A percentile compares a stretch with the other conserved stretches of the same genome.
Evolutionary conservation across 495 filamentous ascomycete genomes (phyloP).

Genomic region (Tuber calosporum): DNA sequence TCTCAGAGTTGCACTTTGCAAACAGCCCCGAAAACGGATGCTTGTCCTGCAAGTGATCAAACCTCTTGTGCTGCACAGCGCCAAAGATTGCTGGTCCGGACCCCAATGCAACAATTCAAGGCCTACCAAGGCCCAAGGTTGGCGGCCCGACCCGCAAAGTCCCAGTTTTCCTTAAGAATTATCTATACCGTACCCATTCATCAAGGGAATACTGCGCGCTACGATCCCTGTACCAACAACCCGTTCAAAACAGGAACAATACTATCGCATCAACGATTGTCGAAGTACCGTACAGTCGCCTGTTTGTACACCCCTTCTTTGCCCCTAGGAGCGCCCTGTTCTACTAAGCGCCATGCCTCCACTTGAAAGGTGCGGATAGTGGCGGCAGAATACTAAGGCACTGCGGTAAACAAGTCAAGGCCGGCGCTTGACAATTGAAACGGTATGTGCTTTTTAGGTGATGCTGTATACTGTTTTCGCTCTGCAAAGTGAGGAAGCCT

Average conservation of each 20-base stretch:
- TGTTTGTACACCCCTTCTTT: background rate
- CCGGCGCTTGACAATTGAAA: background rate
- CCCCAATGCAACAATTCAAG: background rate
- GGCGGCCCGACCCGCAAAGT: background rate
- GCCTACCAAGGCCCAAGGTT: background rate
- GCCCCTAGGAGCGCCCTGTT: background rate
- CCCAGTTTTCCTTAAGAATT: background rate
- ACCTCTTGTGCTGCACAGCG: background rate
- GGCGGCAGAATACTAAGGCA: background rate
- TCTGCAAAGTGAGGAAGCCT: background rate
- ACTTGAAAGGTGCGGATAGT: background rate
- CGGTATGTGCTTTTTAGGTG: background rate
- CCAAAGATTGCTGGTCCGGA: background rate
- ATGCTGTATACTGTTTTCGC: background rate
- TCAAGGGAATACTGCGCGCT: background rate
- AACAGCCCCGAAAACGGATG: background rate
- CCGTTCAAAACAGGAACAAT: background rate
- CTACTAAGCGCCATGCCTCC: background rate
- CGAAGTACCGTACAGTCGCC: background rate
- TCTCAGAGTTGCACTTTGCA: background rate
- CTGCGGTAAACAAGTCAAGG: background rate
- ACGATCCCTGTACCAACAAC: background rate
- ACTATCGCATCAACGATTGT: background rate
- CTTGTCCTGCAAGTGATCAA: background rate
- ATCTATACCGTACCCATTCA: background rate